Evolutionary conservation across 1,139 yeast species (phyloP).

Genomic region (Casaregolazyma lundiana): DNA sequence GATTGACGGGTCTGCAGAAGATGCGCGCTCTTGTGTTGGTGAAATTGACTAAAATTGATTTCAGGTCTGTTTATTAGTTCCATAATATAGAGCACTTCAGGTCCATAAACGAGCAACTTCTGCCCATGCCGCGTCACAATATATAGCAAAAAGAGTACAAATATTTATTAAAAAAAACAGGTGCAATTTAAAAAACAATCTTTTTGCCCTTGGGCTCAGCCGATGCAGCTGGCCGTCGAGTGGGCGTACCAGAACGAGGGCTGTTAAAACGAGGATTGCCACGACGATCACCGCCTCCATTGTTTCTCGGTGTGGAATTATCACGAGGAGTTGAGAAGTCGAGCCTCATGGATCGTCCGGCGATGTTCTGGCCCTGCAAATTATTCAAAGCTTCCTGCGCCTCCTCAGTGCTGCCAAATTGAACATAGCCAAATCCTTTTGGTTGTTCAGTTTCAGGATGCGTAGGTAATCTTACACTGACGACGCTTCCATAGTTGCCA

Average conservation of each 20-base stretch:
- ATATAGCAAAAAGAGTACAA: constrained; percentile 2
- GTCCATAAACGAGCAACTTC: neutral
- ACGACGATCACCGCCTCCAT: constrained; percentile 43
- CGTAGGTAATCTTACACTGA: constrained; percentile 92
- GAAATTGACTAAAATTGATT: neutral
- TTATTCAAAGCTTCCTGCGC: constrained; percentile 87
- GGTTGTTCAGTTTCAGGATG: constrained; percentile 98
- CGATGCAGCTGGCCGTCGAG: constrained; percentile 20
- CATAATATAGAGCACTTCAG: neutral
- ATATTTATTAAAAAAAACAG: neutral
- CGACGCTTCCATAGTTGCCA: constrained; percentile 71
- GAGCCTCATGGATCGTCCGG: constrained; percentile 90
- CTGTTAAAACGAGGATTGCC: constrained; percentile 32
- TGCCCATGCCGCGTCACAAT: neutral
- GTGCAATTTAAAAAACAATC: constrained; percentile 29
- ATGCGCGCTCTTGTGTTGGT: neutral
- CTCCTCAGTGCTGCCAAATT: constrained; percentile 78
- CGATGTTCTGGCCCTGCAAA: constrained; percentile 81
- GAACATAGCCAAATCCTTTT: constrained; percentile 98
- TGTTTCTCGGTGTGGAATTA: constrained; percentile 36
- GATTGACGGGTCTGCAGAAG: neutral
- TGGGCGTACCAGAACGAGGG: constrained; percentile 22
- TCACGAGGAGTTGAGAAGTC: constrained; percentile 93
- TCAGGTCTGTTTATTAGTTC: constrained; percentile 1
- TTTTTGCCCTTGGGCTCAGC: constrained; percentile 25